These are phyloP conservation scores for Calycina herbarum DNA, from an alignment of 2,329 filamentous ascomycete species.

Conservation along the genomic window DNA sequence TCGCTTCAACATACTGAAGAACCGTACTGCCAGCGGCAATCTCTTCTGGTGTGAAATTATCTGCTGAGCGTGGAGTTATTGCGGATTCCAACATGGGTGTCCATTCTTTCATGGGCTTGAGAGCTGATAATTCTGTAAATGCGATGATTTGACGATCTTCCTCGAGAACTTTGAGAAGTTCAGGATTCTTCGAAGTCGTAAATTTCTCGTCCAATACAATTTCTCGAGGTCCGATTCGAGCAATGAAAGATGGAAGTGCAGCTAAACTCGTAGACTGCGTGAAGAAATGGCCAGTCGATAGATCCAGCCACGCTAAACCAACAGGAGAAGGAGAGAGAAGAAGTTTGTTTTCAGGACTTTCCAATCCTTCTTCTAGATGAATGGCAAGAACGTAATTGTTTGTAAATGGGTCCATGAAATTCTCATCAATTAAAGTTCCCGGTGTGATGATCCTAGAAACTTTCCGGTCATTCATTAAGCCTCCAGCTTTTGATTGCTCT, in stretches of 20 bases:
- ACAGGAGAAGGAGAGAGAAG: constrained; percentile 45
- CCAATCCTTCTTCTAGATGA: constrained; percentile 50
- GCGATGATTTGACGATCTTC: constrained; percentile 77
- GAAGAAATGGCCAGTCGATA: constrained; percentile 93
- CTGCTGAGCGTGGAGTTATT: constrained; percentile 53
- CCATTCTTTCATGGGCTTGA: constrained; percentile 57
- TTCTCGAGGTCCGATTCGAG: constrained; percentile 81
- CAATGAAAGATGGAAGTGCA: constrained; percentile 75
- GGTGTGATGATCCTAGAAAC: constrained; percentile 90
- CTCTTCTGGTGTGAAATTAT: constrained; percentile 67
- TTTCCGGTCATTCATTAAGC: constrained; percentile 78
- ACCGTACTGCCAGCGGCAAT: constrained; percentile 75
- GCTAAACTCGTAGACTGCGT: constrained; percentile 74
- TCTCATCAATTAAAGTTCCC: constrained; percentile 94
- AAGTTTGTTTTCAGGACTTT: constrained; percentile 18
- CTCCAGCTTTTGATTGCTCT: constrained; percentile 71
- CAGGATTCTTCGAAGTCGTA: constrained; percentile 57
- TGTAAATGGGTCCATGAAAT: constrained; percentile 90
- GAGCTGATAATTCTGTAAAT: constrained; percentile 55
- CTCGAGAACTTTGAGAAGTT: constrained; percentile 66
- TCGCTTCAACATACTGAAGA: constrained; percentile 80
- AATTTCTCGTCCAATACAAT: constrained; percentile 72
- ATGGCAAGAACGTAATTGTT: constrained; percentile 92
- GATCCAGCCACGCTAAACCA: constrained; percentile 89
- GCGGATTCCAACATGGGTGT: constrained; percentile 72